Evolutionary conservation across 2,329 filamentous ascomycete species (phyloP), one percentile per base, ranked within the genome.

Genomic region (Sarocladiaceae sp.): DNA sequence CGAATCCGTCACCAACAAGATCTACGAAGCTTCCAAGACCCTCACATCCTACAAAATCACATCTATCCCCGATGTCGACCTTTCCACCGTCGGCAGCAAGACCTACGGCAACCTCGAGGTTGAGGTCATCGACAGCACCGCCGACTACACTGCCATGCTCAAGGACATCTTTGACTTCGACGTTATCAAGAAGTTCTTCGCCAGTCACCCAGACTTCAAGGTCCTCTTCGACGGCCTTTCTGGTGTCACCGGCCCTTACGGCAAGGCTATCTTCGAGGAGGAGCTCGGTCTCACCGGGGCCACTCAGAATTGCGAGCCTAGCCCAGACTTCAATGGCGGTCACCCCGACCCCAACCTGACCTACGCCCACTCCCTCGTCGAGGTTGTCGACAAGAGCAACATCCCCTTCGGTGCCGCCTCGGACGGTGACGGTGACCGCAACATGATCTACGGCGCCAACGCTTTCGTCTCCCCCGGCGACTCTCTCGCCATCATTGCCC

Each of bases 361-460:
- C 47, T 98, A 98, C 58, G 93, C 93, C 23, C 88, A 94, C 69
- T 91, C 88, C 44, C 78, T 98, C 33, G 93, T 98, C 48, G 88
- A 95, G 59, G 86, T 82, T 49, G 93, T 98, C 33, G 89, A 98
- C 67, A 87, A 87, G 72, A 82, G 88, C 58, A 79, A 82, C 48
- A 89, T 98, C 52, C 93, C 94, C 61, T 98, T 98, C 58, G 93
- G 93, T 60, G 93, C 93, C 47, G 93, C 93, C 39, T 95, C 88
- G 51, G 93, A 98, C 56, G 93, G 93, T 55, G 93, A 98, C 58
- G 93, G 93, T 58, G 93, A 98, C 74, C 87, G 93, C 57, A 98
- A 98, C 81, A 98, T 98, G 93, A 98, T 98, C 62, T 98, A 98
- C 69, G 93, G 93, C 51, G 90, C 91, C 53, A 91, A 94, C 59